Evolutionary conservation across 805 yeast species (phyloP).

Genomic region (Candida anglica): DNA sequence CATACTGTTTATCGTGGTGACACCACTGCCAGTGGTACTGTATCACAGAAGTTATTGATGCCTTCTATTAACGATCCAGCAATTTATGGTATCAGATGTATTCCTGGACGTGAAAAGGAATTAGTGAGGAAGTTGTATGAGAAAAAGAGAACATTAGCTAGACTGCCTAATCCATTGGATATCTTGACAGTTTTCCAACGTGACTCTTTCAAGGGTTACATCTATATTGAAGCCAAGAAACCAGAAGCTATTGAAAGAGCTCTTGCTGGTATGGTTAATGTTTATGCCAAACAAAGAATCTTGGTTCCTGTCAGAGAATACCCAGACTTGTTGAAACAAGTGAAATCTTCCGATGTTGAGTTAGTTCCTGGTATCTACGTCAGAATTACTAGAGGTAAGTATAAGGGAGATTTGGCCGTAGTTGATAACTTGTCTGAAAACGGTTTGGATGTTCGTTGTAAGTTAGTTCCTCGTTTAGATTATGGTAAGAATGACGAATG

Average conservation of each 20-base stretch:
- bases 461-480: slow-evolving; percentile 89
- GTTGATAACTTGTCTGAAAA: slow-evolving; percentile 92
- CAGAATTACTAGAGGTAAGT: slow-evolving; percentile 84
- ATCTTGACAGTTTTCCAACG: slow-evolving; percentile 90
- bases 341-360: slow-evolving; percentile 81
- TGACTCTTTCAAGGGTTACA: slow-evolving; percentile 86
- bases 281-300: slow-evolving; percentile 67
- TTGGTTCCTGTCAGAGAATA: slow-evolving; percentile 94
- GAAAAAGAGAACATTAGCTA: slow-evolving; percentile 74
- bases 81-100: slow-evolving; percentile 92
- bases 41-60: slow-evolving; percentile 86
- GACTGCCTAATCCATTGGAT: slow-evolving; percentile 74
- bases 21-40: slow-evolving; percentile 55
- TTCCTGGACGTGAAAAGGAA: slow-evolving; percentile 91
- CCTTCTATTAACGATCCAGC: slow-evolving; percentile 97
- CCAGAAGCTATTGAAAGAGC: slow-evolving; percentile 90
- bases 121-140: slow-evolving; percentile 80
- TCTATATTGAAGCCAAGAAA: slow-evolving; percentile 91
- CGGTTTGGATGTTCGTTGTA: slow-evolving; percentile 91
- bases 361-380: slow-evolving; percentile 91
- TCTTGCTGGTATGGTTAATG: slow-evolving; percentile 83
- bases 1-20: slow-evolving; percentile 83
- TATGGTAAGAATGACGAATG: slow-evolving; percentile 66
- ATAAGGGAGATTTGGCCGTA: slow-evolving; percentile 88
- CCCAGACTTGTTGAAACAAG: slow-evolving; percentile 88